Conservation (phyloP, 352 stramenopile species). For the Aphanomyces astaci region DNA sequence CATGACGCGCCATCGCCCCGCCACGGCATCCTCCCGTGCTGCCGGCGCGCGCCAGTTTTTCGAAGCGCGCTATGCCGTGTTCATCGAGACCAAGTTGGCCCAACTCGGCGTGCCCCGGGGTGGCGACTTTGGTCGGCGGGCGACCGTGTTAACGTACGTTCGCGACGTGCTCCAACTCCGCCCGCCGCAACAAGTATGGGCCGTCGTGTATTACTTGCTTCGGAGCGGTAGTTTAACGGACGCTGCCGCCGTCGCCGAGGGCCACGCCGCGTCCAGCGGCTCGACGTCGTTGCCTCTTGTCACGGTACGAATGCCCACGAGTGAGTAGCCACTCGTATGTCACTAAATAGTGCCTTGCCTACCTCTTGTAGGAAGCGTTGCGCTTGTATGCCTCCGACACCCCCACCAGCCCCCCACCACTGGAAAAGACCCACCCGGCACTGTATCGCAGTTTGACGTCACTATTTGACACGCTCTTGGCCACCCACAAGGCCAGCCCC, state of each 20-base stretch:
- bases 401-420: neutral
- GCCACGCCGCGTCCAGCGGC: neutral
- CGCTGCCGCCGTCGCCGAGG: conserved; percentile 43
- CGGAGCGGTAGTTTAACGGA: conserved; percentile 66
- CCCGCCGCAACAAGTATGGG: conserved; percentile 56
- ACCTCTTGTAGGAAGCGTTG: conserved; percentile 3
- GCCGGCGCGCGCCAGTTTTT: conserved; percentile 66
- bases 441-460: neutral
- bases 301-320: neutral
- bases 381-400: neutral
- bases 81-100: conserved; percentile 73
- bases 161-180: conserved; percentile 47
- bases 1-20: conserved; percentile 54
- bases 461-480: neutral
- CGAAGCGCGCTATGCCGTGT: conserved; percentile 65
- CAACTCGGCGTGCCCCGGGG: conserved; percentile 65
- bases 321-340: neutral
- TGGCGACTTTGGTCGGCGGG: conserved; percentile 55
- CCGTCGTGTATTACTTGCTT: conserved; percentile 72
- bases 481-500: neutral
- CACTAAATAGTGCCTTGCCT: neutral
- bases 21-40: conserved; percentile 47
- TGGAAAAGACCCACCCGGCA: neutral
- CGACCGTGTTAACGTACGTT: conserved; percentile 70
- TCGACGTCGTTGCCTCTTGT: neutral